A percentile compares a stretch with the other conserved stretches of the same genome.
These are phyloP conservation scores for Cucumis melo DNA, from an alignment of 306 rosid genomes.

Conservation along the genomic window DNA sequence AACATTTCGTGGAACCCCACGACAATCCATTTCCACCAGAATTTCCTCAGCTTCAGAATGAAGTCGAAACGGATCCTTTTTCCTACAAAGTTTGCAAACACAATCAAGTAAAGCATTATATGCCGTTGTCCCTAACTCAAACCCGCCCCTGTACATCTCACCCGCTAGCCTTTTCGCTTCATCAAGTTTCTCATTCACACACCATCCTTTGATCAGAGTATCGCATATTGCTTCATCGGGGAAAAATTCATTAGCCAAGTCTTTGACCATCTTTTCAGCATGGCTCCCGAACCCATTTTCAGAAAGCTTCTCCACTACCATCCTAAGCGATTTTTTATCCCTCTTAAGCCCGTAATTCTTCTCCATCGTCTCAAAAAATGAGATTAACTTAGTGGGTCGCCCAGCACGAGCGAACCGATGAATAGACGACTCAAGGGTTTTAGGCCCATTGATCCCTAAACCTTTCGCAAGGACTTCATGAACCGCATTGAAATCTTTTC, in stretches of 20 bases:
- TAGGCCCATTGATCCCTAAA: conserved; percentile 26
- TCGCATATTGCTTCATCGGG: conserved; percentile 52
- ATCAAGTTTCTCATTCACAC: conserved; percentile 47
- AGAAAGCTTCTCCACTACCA: conserved; percentile 61
- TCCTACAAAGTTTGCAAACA: conserved; percentile 51
- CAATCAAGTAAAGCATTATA: conserved; percentile 70
- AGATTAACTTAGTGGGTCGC: conserved; percentile 33
- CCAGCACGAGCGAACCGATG: conserved; percentile 62
- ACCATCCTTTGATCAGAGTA: conserved; percentile 56
- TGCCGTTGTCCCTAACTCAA: conserved; percentile 45
- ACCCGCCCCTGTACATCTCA: conserved; percentile 81
- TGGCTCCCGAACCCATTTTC: conserved; percentile 44
- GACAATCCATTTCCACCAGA: conserved; percentile 50
- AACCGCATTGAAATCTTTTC: conserved; percentile 66
- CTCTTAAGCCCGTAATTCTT: conserved; percentile 50
- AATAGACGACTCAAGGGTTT: conserved; percentile 33
- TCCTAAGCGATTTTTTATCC: conserved; percentile 27
- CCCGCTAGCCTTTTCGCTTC: conserved; percentile 62
- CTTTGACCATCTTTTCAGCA: conserved; percentile 71
- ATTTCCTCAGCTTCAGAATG: conserved; percentile 48
- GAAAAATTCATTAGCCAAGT: conserved; percentile 49
- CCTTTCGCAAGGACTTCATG: conserved; percentile 32
- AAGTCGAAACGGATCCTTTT: conserved; percentile 57
- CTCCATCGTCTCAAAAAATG: conserved; percentile 71
- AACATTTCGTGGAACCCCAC: conserved; percentile 64